phyloP scores from a whole-genome alignment of 176 grass and related monocot species.

The Luzula sylvatica region DNA sequence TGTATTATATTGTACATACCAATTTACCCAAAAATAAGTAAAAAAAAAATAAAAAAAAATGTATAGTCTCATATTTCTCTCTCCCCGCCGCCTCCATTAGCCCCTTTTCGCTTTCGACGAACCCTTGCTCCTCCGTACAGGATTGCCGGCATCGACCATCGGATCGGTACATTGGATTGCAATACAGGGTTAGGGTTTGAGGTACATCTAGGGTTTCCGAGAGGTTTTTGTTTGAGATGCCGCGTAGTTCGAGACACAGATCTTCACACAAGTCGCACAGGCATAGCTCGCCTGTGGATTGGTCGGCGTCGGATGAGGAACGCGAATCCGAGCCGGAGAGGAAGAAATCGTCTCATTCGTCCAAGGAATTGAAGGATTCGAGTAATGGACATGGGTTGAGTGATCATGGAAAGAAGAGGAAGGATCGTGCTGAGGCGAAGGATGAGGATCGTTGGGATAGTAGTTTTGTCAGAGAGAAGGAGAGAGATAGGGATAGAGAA shows the following conservation, averaged over 20 bases:
- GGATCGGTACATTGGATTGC: slow-evolving; percentile 22
- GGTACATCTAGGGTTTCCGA: slow-evolving; percentile 10
- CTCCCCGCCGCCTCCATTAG: slow-evolving; percentile 25
- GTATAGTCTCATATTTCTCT: slow-evolving; percentile 13
- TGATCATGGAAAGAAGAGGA: slow-evolving; percentile 84
- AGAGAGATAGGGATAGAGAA: too few species aligned
- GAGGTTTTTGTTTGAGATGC: slow-evolving; percentile 63
- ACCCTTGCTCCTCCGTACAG: slow-evolving; percentile 28
- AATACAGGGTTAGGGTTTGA: slow-evolving; percentile 34
- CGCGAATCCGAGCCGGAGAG: slow-evolving; percentile 43
- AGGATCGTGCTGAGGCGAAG: slow-evolving; percentile 52
- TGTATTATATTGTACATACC: too few species aligned
- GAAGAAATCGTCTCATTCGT: slow-evolving; percentile 40
- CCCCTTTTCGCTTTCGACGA: slow-evolving; percentile 41
- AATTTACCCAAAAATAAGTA: slow-evolving; percentile 5
- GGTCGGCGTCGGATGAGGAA: slow-evolving; percentile 72
- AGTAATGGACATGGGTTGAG: slow-evolving; percentile 42
- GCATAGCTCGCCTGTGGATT: slow-evolving; percentile 54
- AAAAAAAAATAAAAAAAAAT: slow-evolving; percentile 14
- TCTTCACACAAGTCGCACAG: slow-evolving; percentile 77
- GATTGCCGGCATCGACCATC: background rate
- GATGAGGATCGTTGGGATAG: slow-evolving; percentile 81
- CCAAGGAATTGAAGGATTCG: slow-evolving; percentile 27
- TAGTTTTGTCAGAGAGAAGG: slow-evolving; percentile 29
- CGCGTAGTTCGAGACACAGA: slow-evolving; percentile 75